phyloP scores from a whole-genome alignment of 2,329 filamentous ascomycete species.

The Botrytis porri region DNA sequence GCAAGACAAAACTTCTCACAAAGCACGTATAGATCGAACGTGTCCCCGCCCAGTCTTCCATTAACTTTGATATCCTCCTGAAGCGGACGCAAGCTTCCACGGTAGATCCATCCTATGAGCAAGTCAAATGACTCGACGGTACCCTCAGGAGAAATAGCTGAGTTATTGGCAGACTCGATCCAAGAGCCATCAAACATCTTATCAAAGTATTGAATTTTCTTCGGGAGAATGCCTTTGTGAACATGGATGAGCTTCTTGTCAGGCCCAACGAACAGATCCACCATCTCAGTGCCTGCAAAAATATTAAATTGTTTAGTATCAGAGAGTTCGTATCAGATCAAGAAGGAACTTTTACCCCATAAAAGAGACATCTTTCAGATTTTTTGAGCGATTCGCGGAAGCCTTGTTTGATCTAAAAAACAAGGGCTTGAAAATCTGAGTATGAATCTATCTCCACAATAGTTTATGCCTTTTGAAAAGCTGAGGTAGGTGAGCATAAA shows the following conservation, averaged over 20 bases:
- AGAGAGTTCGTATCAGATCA: too few species aligned
- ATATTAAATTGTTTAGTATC: too few species aligned
- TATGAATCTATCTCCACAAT: not conserved
- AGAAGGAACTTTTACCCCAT: too few species aligned
- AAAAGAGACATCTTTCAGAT: too few species aligned
- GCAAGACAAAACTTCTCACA: not conserved
- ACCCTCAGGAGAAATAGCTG: conserved; percentile 16
- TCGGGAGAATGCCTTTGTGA: conserved; percentile 18
- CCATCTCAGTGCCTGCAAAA: conserved; percentile 15
- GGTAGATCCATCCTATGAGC: not conserved
- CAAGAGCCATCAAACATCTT: conserved; percentile 20
- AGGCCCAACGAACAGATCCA: conserved; percentile 23
- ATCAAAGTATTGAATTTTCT: conserved; percentile 11
- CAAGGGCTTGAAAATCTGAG: not conserved
- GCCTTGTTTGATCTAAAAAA: not conserved
- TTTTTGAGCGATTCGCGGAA: too few species aligned
- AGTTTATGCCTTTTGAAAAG: not conserved
- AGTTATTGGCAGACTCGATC: not conserved
- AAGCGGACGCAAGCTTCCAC: conserved; percentile 13
- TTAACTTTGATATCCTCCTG: too few species aligned
- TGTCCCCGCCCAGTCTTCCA: too few species aligned
- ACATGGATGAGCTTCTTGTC: conserved; percentile 11
- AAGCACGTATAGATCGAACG: not conserved
- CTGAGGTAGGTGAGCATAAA: not conserved
- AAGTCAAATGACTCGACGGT: conserved; percentile 6